A percentile compares a stretch with the other conserved stretches of the same genome.
Conservation (phyloP, 176 grass and related monocot genomes). For the Chloris gayana region DNA sequence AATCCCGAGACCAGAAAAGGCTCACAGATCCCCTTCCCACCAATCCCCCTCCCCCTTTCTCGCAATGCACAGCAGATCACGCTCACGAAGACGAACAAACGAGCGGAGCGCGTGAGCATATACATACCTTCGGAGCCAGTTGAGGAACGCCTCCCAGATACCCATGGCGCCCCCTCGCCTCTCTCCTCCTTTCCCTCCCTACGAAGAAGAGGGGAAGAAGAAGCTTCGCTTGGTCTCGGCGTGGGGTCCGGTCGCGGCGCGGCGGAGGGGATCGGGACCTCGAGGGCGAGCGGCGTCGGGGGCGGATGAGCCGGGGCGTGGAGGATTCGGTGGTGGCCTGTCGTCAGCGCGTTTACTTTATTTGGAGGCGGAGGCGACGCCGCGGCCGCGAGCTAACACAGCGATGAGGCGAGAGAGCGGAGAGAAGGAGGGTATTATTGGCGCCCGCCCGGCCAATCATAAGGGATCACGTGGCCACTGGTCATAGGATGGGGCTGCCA, state of each 20-base stretch:
- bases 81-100: not conserved
- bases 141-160: constrained; percentile 97
- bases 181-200: not conserved
- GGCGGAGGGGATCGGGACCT: not conserved
- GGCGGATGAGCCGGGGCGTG: not conserved
- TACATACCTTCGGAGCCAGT: constrained; percentile 89
- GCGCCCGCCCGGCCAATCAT: constrained; percentile 42
- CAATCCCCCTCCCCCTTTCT: not conserved
- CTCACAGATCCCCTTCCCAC: constrained; percentile 41
- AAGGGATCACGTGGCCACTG: constrained; percentile 15
- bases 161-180: constrained; percentile 59
- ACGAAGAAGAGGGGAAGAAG: not conserved
- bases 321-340: constrained; percentile 28
- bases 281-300: not conserved
- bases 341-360: constrained; percentile 46
- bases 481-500: not conserved
- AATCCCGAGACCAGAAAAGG: not conserved
- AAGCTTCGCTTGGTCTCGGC: not conserved
- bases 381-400: constrained; percentile 17
- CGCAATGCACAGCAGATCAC: constrained; percentile 33
- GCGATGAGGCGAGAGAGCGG: constrained; percentile 18
- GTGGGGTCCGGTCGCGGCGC: not conserved
- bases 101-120: not conserved
- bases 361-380: constrained; percentile 50
- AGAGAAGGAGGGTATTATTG: constrained; percentile 18